Conservation (phyloP, 1,284 basidiomycete species). For the Chalciporus sp. region DNA sequence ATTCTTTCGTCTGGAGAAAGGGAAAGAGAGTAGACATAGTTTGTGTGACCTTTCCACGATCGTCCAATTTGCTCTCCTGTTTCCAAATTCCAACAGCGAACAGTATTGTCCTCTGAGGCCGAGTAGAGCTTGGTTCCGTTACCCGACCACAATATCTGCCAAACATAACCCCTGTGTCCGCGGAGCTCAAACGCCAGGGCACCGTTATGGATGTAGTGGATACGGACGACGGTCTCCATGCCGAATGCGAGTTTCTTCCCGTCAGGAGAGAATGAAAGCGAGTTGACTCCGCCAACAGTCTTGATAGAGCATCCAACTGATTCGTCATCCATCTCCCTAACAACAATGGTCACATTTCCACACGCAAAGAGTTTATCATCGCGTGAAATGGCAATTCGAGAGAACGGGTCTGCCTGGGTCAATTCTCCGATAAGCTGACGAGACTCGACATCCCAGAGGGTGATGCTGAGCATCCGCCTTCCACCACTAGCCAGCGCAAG, state of each 20-base stretch:
- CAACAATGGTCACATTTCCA: fast-evolving
- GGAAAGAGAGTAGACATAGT: not conserved
- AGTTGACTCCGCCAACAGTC: fast-evolving
- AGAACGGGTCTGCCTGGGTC: fast-evolving
- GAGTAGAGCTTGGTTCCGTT: not conserved
- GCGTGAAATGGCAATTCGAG: not conserved
- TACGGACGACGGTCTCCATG: not conserved
- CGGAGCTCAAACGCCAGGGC: not conserved
- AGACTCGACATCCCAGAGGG: conserved; percentile 10
- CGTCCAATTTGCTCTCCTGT: conserved; percentile 4
- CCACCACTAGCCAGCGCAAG: not conserved
- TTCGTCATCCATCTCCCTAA: not conserved
- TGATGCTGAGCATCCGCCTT: not conserved
- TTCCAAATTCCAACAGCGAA: no score
- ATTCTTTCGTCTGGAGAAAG: conserved; percentile 8
- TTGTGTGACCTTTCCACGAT: conserved; percentile 8
- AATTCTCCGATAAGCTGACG: not conserved
- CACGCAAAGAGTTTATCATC: conserved; percentile 1
- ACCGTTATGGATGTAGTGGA: no score
- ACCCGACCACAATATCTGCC: conserved; percentile 1
- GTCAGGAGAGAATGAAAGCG: conserved; percentile 10
- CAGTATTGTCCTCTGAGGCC: not conserved
- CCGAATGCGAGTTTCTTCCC: conserved; percentile 4
- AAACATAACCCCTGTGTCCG: not conserved
- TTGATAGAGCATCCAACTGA: not conserved